Base-by-base conservation (phyloP, 306 rosid species). In the Quercus engelmannii region DNA sequence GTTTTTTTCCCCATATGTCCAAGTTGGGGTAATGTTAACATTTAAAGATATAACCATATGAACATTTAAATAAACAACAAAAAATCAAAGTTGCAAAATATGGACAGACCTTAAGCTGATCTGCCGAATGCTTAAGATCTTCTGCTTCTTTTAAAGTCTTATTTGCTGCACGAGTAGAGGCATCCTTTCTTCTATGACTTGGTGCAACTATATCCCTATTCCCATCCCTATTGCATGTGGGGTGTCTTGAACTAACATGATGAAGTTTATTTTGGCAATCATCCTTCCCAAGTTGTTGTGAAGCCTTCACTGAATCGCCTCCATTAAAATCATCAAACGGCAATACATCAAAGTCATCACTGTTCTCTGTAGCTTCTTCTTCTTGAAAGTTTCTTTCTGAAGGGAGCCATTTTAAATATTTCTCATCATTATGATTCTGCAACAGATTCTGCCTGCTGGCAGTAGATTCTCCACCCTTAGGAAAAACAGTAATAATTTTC, bases 41-140 rank as follows among this genome's bases (percentile, higher is more conserved):
- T 30, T 6, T 1, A 28, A 26, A 63, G n/a, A 28, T 30, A 64
- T 14, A 26, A 64, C 18, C 70, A 0, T 64, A 15, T 15, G 31
- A 64, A 30, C 43, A 30, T 64, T 15, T 68, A 68, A 59, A 26
- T 9, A 25, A 59, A 59, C 63, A 59, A 59, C 30, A 23, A 19
- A n/a, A 13, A 35, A 68, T 35, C 5, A 35, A 46, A 68, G 26
- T 23, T 19, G 28, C 72, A 68, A 6, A 9, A 19, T 19, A 35
- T 4, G 25, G 65, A 68, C 25, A 33, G 25, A 96, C 99, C 98
- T 89, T 96, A 26, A 91, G 72, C 73, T 97, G 96, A 71, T 96
- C 99, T 8, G 97, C 98, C 74, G 89, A 81, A 81, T 93, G 98
- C 87, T 96, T 96, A 30, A 96, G 86, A 84, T 89, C 93, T 85